Conservation (phyloP, 192 early-diverging fungal genomes). For the Spinellus fusiger region DNA sequence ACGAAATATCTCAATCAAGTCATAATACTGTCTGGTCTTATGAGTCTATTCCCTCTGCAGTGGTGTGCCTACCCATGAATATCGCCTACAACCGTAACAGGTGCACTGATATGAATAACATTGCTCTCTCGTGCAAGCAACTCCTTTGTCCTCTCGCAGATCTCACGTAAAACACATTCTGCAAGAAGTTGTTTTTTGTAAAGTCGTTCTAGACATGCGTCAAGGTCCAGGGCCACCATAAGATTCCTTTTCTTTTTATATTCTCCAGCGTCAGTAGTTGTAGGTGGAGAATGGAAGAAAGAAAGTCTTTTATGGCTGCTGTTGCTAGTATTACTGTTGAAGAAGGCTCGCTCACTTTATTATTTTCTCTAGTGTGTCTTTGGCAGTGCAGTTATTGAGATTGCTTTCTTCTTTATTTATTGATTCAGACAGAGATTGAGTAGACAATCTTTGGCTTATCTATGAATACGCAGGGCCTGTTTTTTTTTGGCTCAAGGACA, state of each 20-base stretch:
- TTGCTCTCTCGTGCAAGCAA: slow-evolving; percentile 81
- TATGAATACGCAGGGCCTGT: no score
- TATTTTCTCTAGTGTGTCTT: no score
- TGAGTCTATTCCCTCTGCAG: neutral
- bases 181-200: slow-evolving; percentile 67
- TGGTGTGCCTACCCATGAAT: slow-evolving; percentile 66
- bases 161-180: slow-evolving; percentile 68
- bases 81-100: slow-evolving; percentile 89
- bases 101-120: slow-evolving; percentile 74
- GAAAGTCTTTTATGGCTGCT: no score
- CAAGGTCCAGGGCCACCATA: slow-evolving; percentile 65
- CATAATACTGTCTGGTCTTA: slow-evolving; percentile 69
- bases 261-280: no score
- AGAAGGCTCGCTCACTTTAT: no score
- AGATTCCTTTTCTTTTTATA: neutral
- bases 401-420: no score
- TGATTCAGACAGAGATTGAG: no score
- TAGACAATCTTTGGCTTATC: no score
- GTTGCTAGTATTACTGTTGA: no score
- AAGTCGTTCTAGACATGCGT: slow-evolving; percentile 72
- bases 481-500: no score
- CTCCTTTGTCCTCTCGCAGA: slow-evolving; percentile 77
- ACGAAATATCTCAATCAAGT: slow-evolving; percentile 81
- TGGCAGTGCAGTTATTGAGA: no score
- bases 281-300: no score